Evolutionary conservation across 164 flowering plant species (phyloP), one percentile per base, ranked within the genome.

Genomic region (Vitis rotundifolia): DNA sequence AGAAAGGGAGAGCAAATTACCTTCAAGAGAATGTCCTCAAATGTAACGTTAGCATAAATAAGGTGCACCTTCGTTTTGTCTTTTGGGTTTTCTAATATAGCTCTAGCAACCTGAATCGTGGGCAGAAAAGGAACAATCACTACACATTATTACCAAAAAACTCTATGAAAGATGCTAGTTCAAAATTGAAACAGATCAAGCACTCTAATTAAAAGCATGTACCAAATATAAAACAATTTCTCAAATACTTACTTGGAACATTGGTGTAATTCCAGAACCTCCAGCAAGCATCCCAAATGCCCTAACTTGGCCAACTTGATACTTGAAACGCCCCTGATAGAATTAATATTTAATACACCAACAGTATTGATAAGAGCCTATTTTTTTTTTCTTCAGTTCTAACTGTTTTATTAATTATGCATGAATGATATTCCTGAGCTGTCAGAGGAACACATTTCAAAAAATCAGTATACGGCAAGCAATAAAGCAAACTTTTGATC

Each of bases 231-330:
- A 49, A 47, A 66, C 49, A 56, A 26, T 14, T 19, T 15, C 28
- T 50, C 31, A 68, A 18, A 55, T 0, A 64, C 74, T 64, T 77
- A 93, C 99, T 77, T 95, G 99, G 76, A 89, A 95, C 98, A 95
- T 95, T 53, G 99, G 99, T 62, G 99, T 95, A 55, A 95, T 95
- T 68, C 99, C 99, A 63, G 98, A 93, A 49, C 99, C 99, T 68
- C 99, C 99, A 71, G 99, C 98, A 84, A 91, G 84, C 99, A 95
- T 93, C 54, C 99, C 99, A 75, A 95, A 93, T 11, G 94, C 97
- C 80, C 89, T 85, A 73, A 93, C 93, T 81, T 91, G 87, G 37
- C 93, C 94, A 77, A 89, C 90, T 76, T 90, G 92, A 77, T 95
- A 95, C 79, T 66, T 91, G 75, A 95, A 95, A 31, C 98, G 91